Evolutionary conservation across 108 stramenopile species (phyloP).

Genomic region (Fistulifera solaris): DNA sequence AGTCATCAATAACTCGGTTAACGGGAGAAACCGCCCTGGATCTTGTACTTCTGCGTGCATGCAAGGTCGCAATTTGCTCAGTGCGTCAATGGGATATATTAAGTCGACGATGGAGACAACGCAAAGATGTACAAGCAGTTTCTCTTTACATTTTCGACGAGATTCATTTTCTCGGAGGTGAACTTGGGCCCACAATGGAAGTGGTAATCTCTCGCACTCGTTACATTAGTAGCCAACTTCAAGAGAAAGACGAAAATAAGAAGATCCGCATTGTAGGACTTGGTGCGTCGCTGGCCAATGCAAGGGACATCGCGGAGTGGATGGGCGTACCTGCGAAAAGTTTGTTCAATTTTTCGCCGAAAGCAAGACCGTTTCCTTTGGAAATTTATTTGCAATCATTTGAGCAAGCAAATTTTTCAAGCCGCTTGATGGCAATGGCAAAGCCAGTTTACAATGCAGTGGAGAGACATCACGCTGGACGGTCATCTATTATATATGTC

Average conservation of each 20-base stretch:
- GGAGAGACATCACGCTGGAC: conserved; percentile 56
- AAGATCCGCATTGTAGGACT: conserved; percentile 86
- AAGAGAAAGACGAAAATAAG: conserved; percentile 29
- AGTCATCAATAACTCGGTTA: conserved; percentile 55
- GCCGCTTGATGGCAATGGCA: conserved; percentile 92
- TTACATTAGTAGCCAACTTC: conserved; percentile 72
- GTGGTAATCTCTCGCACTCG: conserved; percentile 95
- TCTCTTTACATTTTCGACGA: conserved; percentile 92
- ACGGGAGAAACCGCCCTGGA: conserved; percentile 90
- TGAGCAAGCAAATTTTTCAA: conserved; percentile 87
- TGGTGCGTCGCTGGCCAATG: conserved; percentile 92
- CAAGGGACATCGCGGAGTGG: conserved; percentile 97
- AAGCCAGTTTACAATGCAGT: conserved; percentile 91
- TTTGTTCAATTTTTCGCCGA: conserved; percentile 92
- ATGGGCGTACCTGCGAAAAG: conserved; percentile 85
- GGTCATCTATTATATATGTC: conserved; percentile 83
- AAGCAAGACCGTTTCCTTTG: conserved; percentile 86
- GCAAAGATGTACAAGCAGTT: conserved; percentile 87
- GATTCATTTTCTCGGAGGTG: conserved; percentile 92
- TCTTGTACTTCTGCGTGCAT: conserved; percentile 60
- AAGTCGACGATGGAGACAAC: conserved; percentile 91
- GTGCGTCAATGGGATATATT: conserved; percentile 89
- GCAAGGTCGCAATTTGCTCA: conserved; percentile 76
- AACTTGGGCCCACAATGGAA: conserved; percentile 86
- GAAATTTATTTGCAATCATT: conserved; percentile 92